Evolutionary conservation across 441 rosid species (phyloP).

Genomic region (Populus hybrid): DNA sequence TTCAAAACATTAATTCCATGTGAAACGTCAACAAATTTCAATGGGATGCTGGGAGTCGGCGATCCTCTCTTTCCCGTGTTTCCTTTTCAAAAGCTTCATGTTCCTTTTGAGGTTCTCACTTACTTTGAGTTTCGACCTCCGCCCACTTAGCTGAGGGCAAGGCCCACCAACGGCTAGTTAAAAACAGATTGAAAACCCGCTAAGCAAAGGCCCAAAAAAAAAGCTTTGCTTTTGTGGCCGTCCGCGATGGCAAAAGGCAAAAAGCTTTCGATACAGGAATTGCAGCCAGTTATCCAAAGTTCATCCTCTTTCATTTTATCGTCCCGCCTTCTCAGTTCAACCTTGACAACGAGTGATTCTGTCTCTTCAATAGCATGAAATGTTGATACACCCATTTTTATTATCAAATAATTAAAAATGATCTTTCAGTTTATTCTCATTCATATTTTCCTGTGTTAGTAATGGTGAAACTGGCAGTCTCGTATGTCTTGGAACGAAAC

Average conservation of each 20-base stretch:
- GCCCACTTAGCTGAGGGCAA: too few species aligned
- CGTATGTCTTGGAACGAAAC: neutral
- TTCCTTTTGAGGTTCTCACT: neutral
- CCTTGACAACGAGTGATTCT: too few species aligned
- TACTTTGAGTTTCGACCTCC: neutral
- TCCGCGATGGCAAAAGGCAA: neutral
- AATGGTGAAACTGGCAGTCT: neutral
- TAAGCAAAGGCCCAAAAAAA: neutral
- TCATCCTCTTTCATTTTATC: neutral
- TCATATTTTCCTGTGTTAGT: too few species aligned
- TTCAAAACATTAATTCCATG: neutral
- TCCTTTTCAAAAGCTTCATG: neutral
- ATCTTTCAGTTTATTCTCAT: too few species aligned
- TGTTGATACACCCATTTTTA: too few species aligned
- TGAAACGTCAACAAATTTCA: neutral
- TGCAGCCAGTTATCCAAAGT: neutral
- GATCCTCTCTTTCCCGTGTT: neutral
- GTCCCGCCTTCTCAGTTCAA: constrained; percentile 11
- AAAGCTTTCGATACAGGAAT: too few species aligned
- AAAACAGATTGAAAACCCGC: neutral
- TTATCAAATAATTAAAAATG: too few species aligned
- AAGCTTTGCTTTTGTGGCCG: neutral
- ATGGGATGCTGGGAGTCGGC: neutral
- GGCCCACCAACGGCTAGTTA: constrained; percentile 3
- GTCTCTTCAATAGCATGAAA: too few species aligned